Conservation (phyloP, 768 basidiomycete species). For the Multifurca ochricompacta region DNA sequence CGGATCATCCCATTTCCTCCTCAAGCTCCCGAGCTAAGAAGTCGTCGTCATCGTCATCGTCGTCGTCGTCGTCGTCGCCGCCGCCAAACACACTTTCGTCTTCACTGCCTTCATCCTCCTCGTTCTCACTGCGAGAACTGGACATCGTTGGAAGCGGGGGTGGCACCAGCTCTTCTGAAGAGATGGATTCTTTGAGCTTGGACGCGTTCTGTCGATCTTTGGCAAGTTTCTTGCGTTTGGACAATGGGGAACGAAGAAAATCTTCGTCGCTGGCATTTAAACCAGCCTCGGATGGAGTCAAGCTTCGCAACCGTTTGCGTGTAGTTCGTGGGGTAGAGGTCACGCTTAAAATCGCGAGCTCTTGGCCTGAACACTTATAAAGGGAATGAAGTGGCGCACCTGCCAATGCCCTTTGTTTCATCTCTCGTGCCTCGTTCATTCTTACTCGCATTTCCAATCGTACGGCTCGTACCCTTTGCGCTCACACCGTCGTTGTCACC, state of each 20-base stretch:
- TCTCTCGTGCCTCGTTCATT: slow-evolving; percentile 43
- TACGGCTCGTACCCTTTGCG: background rate
- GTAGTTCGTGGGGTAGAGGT: slow-evolving; percentile 39
- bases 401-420: slow-evolving; percentile 40
- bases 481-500: slow-evolving; percentile 25
- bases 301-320: slow-evolving; percentile 64
- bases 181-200: slow-evolving; percentile 47
- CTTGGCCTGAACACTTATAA: background rate
- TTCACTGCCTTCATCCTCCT: slow-evolving; percentile 37
- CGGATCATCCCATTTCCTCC: slow-evolving; percentile 63
- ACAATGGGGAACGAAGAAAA: slow-evolving; percentile 55
- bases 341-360: slow-evolving; percentile 23
- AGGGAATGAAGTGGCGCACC: slow-evolving; percentile 26
- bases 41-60: slow-evolving; percentile 61
- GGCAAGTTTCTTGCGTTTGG: slow-evolving; percentile 73
- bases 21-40: slow-evolving; percentile 76
- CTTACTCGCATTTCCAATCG: slow-evolving; percentile 34
- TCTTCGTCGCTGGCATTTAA: slow-evolving; percentile 32
- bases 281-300: slow-evolving; percentile 58
- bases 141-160: slow-evolving; percentile 2
- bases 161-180: slow-evolving; percentile 14
- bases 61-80: slow-evolving; percentile 64
- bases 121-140: slow-evolving; percentile 15
- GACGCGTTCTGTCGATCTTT: slow-evolving; percentile 59
- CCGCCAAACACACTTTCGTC: slow-evolving; percentile 37